phyloP scores from a whole-genome alignment of 306 rosid species.

The Canavalia ensiformis region DNA sequence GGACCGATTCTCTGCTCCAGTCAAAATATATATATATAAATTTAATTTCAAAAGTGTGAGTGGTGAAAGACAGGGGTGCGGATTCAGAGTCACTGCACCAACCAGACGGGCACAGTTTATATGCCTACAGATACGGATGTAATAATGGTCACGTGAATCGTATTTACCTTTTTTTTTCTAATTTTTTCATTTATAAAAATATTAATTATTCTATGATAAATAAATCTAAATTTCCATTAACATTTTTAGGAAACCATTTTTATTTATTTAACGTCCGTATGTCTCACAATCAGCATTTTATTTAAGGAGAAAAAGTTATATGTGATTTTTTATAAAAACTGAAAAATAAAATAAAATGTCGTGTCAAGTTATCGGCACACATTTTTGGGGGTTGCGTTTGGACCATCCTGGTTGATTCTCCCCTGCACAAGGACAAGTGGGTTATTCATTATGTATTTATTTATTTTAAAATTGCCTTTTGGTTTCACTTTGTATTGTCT shows the following conservation, averaged over 20 bases:
- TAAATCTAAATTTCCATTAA: neutral
- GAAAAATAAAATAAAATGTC: neutral
- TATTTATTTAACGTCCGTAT: too few relatives aligned
- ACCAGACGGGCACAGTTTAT: conserved; percentile 44
- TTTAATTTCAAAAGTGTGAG: neutral
- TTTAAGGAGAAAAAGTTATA: too few relatives aligned
- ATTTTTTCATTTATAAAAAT: neutral
- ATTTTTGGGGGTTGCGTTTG: conserved; percentile 7
- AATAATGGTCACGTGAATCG: conserved; percentile 62
- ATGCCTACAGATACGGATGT: conserved; percentile 48
- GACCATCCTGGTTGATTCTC: conserved; percentile 37
- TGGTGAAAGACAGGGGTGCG: conserved; percentile 50
- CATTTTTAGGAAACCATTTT: too few relatives aligned
- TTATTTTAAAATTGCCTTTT: conserved; percentile 12
- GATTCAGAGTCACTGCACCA: conserved; percentile 57
- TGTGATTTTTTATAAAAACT: too few relatives aligned
- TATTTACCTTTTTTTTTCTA: neutral
- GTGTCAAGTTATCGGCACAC: neutral
- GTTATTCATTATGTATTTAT: neutral
- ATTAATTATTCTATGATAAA: too few relatives aligned
- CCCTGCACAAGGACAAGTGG: conserved; percentile 44
- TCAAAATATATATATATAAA: too few relatives aligned
- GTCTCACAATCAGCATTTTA: too few relatives aligned
- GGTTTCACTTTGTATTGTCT: conserved; percentile 28
- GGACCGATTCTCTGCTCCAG: too few relatives aligned